phyloP scores from a whole-genome alignment of 805 yeast genomes.

The Candida hungchunana region DNA sequence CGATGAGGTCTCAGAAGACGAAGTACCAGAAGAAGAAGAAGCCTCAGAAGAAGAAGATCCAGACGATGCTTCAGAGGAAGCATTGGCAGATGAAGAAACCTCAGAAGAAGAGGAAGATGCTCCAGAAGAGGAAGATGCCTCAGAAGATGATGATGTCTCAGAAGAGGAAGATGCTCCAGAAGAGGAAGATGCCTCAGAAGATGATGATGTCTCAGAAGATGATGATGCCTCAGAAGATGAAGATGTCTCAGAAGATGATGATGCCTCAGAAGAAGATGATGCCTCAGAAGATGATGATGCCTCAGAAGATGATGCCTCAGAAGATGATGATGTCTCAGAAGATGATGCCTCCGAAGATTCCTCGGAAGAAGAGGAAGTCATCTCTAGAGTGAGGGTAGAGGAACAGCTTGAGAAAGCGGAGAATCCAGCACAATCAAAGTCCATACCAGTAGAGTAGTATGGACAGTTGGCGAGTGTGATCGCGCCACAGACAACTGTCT shows the following conservation, averaged over 20 bases:
- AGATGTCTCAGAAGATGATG: background rate
- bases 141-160: constrained; percentile 2
- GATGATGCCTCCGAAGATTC: constrained; percentile 1
- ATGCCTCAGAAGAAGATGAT: constrained; percentile 2
- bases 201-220: background rate
- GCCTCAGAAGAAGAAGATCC: background rate
- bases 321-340: background rate
- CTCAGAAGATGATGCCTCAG: background rate
- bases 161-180: background rate
- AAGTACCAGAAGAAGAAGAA: background rate
- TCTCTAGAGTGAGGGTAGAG: too few relatives aligned
- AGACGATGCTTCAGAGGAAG: constrained; percentile 1
- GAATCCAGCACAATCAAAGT: constrained; percentile 13
- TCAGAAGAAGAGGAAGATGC: background rate
- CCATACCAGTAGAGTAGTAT: constrained; percentile 5
- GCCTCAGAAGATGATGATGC: background rate
- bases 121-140: background rate
- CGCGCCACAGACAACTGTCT: constrained; percentile 7
- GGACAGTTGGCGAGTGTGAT: constrained; percentile 7
- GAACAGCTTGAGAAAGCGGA: too few relatives aligned
- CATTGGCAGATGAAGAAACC: background rate
- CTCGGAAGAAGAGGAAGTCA: constrained; percentile 1
- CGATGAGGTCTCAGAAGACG: background rate
- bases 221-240: constrained; percentile 2
- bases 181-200: background rate